Conservation (phyloP, 2,329 filamentous ascomycete species). For the Ceratocystis cubensis region DNA sequence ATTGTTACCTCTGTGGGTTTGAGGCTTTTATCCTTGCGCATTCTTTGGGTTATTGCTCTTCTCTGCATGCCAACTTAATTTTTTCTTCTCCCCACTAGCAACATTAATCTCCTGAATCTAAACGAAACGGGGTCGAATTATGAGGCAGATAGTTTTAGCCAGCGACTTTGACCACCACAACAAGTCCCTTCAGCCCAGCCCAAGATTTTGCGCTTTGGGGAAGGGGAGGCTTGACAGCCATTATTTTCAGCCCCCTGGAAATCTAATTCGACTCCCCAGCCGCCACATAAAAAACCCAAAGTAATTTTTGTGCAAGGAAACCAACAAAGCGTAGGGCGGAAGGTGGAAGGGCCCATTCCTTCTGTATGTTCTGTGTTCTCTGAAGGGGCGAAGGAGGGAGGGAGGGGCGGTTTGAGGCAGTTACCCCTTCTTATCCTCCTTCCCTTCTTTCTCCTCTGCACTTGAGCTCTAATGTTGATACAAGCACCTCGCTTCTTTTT, state of each 20-base stretch:
- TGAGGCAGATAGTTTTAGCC: not conserved
- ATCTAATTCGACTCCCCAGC: conserved; percentile 15
- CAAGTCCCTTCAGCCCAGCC: not conserved
- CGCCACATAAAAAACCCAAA: conserved; percentile 11
- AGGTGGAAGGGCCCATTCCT: not conserved
- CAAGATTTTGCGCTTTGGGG: not conserved
- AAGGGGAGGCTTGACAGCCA: not conserved
- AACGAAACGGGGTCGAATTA: conserved; percentile 7
- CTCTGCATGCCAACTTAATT: not conserved
- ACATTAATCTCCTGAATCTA: conserved; percentile 5
- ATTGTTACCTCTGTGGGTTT: not conserved
- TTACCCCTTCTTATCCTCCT: not conserved
- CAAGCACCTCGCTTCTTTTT: not conserved
- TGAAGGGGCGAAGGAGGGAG: not conserved
- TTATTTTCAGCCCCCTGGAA: conserved; percentile 13
- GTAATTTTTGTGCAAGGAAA: not conserved
- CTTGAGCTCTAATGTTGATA: not conserved
- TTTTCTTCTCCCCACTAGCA: not conserved
- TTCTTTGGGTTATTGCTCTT: not conserved
- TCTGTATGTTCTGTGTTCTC: not conserved
- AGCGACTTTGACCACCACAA: too few species aligned
- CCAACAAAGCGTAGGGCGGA: not conserved
- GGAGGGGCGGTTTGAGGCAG: not conserved
- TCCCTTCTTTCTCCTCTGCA: not conserved
- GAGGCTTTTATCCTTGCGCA: not conserved